Base-by-base conservation (phyloP, 805 yeast genomes). In the Metschnikowia anglica region DNA sequence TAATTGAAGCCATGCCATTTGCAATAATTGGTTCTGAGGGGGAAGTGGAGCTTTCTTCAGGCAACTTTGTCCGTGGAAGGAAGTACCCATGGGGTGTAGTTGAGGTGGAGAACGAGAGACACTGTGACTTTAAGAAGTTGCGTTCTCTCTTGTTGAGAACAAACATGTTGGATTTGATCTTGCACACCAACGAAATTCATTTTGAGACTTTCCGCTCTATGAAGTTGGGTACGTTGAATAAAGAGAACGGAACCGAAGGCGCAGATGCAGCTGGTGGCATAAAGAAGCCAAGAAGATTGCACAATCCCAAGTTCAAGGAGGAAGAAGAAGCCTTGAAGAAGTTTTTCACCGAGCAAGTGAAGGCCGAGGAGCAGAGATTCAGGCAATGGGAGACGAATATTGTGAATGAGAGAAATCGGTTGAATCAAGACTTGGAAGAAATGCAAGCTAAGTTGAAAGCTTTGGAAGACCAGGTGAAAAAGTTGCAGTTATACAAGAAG, bases 351-450 rank as follows among this genome's bases (percentile, higher is more conserved):
- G 97, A 90, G 66, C 97, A 93, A 72, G 75, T 93, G 47, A 90
- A 91, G 71, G 86, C 86, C 36, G 99, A 93, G 71, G 99, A 93
- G 61, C 95, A 88, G 59, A 80, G 99, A 62, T 93, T 93, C 49
- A 87, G 95, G 74, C 96, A 91, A 73, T 93, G 99, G 99, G 97
- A 90, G 71, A 87, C 89, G 56, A 91, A 93, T 62, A 88, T 93
- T 55, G 93, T 89, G 54, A 88, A 88, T 55, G 97, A 93, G 72
- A 85, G 96, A 71, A 87, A 89, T 67, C 80, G 96, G 65, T 77
- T 93, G 62, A 93, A 93, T 70, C 85, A 85, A 66, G 99, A 93
- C 66, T 77, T 93, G 58, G 97, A 91, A 58, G 88, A 85, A 55
- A 80, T 90, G 68, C 96, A 89, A 65, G 66, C 77, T 45, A 83